Conservation (phyloP, 331 rosid species). For the Phaseolus coccineus region DNA sequence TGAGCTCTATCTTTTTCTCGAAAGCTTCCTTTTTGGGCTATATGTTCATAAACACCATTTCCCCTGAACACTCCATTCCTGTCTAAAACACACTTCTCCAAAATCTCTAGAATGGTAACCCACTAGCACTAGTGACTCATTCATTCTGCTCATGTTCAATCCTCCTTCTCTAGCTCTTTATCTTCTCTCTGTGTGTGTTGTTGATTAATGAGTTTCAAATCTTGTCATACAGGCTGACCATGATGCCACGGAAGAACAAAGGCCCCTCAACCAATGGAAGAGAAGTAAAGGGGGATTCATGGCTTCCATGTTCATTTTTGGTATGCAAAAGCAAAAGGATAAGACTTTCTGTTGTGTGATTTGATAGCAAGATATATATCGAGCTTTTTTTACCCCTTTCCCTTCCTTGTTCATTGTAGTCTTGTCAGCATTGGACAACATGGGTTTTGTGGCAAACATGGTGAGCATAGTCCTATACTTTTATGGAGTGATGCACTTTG, state of each 20-base stretch:
- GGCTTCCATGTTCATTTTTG: constrained; percentile 75
- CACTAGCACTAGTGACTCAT: not conserved
- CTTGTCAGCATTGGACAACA: constrained; percentile 75
- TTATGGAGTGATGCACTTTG: constrained; percentile 68
- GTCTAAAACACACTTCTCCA: constrained; percentile 39
- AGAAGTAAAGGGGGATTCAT: constrained; percentile 69
- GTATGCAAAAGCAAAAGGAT: constrained; percentile 46
- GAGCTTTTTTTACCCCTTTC: not conserved
- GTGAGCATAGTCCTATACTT: constrained; percentile 84
- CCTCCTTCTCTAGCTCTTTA: constrained; percentile 2
- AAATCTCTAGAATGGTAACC: constrained; percentile 58
- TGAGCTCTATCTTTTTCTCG: constrained; percentile 39
- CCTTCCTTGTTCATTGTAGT: constrained; percentile 44
- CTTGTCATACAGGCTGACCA: constrained; percentile 56
- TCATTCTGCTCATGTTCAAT: constrained; percentile 9
- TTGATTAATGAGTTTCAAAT: constrained; percentile 38
- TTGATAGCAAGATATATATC: not conserved
- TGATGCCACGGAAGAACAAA: constrained; percentile 48
- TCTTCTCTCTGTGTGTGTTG: not conserved
- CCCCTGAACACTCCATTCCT: constrained; percentile 42
- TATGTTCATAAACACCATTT: constrained; percentile 50
- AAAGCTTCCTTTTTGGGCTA: constrained; percentile 55
- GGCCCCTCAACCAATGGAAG: constrained; percentile 44
- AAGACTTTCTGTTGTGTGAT: not conserved
- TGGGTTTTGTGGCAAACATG: constrained; percentile 91